Percentiles rank a stretch among this genome's conserved stretches.
Conservation (phyloP, 352 stramenopile genomes). For the Phytopythium chamaehyphon region DNA sequence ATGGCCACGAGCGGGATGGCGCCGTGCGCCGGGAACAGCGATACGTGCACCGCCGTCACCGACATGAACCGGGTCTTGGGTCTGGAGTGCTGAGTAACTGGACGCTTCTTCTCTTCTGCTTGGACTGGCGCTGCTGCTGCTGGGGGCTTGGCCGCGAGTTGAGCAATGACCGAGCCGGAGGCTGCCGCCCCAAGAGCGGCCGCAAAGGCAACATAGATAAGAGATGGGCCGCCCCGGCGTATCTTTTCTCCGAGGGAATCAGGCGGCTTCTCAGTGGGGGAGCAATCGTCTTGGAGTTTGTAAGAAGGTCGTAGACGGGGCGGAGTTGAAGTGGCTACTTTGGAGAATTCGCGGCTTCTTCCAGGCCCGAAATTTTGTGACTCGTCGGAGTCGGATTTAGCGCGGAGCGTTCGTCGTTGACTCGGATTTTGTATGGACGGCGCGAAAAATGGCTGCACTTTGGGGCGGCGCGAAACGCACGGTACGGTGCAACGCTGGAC, state of each 20-base stretch:
- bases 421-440: too few species aligned
- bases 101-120: neutral
- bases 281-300: neutral
- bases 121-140: neutral
- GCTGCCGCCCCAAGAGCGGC: neutral
- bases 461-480: too few species aligned
- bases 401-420: too few species aligned
- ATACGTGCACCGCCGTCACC: slow-evolving; percentile 37
- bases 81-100: neutral
- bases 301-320: neutral
- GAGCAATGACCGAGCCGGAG: slow-evolving; percentile 4
- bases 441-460: too few species aligned
- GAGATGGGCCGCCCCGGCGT: slow-evolving; percentile 4
- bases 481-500: too few species aligned
- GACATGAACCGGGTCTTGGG: slow-evolving; percentile 16
- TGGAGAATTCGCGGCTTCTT: too few species aligned
- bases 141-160: neutral
- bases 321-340: too few species aligned
- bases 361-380: too few species aligned
- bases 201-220: slow-evolving; percentile 6
- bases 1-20: slow-evolving; percentile 59
- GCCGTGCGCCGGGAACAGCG: slow-evolving; percentile 57
- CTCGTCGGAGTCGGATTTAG: too few species aligned
- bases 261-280: neutral
- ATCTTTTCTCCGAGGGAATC: slow-evolving; percentile 5